Conservation (phyloP, 371 early-diverging fungal species). For the Dinochytrium kinnereticum region DNA sequence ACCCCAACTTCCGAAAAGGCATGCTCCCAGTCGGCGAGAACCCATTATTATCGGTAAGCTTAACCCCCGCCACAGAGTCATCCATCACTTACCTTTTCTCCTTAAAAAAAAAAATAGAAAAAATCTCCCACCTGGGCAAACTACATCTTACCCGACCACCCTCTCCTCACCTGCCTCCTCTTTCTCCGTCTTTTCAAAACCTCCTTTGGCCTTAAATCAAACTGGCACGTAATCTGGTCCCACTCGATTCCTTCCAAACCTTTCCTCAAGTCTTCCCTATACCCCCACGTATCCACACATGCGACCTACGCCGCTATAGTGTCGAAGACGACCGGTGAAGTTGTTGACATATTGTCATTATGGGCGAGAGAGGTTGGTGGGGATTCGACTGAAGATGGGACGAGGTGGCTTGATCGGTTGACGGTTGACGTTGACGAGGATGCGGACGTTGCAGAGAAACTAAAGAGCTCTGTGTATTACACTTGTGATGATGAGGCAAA, state of each 20-base stretch:
- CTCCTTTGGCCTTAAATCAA: neutral
- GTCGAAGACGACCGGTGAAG: neutral
- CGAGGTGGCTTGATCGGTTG: conserved; percentile 11
- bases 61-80: neutral
- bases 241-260: conserved; percentile 25
- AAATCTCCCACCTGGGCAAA: neutral
- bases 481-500: conserved; percentile 35
- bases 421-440: conserved; percentile 2
- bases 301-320: conserved; percentile 27
- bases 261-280: conserved; percentile 18
- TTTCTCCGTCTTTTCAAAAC: conserved; percentile 17
- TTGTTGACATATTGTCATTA: conserved; percentile 25
- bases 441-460: neutral
- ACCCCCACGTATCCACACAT: conserved; percentile 12
- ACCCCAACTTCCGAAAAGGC: conserved; percentile 20
- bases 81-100: neutral
- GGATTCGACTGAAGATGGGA: neutral
- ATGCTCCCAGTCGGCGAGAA: conserved; percentile 21
- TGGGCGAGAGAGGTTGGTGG: conserved; percentile 14
- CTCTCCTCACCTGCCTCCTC: conserved; percentile 20
- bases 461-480: conserved; percentile 23
- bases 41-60: neutral
- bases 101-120: neutral
- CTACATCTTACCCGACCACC: conserved; percentile 29
- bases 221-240: conserved; percentile 14